phyloP scores from a whole-genome alignment of 768 basidiomycete species.

The Coprinopsis cinerea region DNA sequence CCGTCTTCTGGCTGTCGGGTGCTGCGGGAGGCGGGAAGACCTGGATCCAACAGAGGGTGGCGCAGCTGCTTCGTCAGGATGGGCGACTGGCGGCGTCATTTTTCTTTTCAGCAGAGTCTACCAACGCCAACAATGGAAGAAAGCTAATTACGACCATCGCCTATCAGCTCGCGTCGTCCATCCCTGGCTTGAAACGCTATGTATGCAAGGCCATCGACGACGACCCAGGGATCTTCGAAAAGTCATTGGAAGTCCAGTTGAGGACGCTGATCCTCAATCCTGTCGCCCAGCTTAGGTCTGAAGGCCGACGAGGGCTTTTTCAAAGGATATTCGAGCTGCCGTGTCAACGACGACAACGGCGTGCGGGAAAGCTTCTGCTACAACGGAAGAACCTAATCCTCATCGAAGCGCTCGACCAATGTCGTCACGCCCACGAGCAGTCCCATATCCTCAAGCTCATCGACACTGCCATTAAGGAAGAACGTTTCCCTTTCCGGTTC shows the following conservation, averaged over 20 bases:
- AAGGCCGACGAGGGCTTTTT: too few species aligned
- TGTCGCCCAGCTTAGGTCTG: neutral
- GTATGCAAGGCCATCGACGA: neutral
- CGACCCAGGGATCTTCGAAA: constrained; percentile 3
- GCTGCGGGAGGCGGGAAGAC: constrained; percentile 1
- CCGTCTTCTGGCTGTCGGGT: neutral
- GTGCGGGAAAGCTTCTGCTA: neutral
- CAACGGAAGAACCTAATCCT: neutral
- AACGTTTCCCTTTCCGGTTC: neutral
- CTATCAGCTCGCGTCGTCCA: neutral
- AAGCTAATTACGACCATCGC: constrained; percentile 3
- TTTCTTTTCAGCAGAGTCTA: neutral
- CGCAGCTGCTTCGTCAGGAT: neutral
- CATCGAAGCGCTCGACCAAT: constrained; percentile 13
- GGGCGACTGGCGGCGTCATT: neutral
- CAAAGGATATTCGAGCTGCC: too few species aligned
- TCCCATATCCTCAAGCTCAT: neutral
- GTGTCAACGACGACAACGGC: neutral
- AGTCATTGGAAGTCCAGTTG: neutral
- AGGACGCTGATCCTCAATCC: neutral
- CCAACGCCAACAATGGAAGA: neutral
- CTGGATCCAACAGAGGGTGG: neutral
- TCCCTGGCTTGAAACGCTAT: neutral
- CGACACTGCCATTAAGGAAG: neutral
- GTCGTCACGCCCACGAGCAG: neutral